Evolutionary conservation across 352 stramenopile species (phyloP).

Genomic region (Phytophthora kernoviae): DNA sequence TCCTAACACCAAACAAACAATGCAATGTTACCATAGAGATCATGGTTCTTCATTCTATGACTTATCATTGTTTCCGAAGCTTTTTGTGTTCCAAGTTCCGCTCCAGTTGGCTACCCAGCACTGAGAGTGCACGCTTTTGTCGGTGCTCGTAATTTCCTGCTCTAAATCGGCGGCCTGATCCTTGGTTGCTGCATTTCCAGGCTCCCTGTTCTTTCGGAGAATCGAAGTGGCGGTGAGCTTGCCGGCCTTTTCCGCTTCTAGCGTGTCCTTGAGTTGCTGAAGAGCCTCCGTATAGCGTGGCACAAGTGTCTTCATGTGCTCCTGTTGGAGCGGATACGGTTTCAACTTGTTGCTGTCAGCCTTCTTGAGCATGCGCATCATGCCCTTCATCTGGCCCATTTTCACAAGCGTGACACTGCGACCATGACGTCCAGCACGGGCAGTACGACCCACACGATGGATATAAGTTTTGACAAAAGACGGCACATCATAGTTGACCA

Average conservation of each 20-base stretch:
- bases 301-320: constrained; percentile 84
- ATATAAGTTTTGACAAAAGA: constrained; percentile 93
- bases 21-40: constrained; percentile 13
- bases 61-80: constrained; percentile 44
- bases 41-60: constrained; percentile 29
- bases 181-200: constrained; percentile 6
- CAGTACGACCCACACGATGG: constrained; percentile 84
- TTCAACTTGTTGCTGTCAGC: constrained; percentile 77
- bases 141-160: constrained; percentile 34
- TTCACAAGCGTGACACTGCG: constrained; percentile 84
- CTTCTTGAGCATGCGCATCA: constrained; percentile 87
- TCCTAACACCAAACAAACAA: constrained; percentile 9
- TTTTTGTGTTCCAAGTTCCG: constrained; percentile 50
- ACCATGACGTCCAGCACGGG: constrained; percentile 78
- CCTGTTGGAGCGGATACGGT: constrained; percentile 62
- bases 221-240: constrained; percentile 59
- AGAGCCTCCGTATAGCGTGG: constrained; percentile 73
- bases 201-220: constrained; percentile 29
- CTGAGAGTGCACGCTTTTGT: constrained; percentile 68
- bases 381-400: constrained; percentile 79
- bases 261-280: constrained; percentile 75
- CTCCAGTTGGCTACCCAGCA: constrained; percentile 65
- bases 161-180: constrained; percentile 19
- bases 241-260: constrained; percentile 77
- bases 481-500: constrained; percentile 96